Conservation (phyloP, 2,329 filamentous ascomycete genomes). For the Ophiostoma triangulosporum region DNA sequence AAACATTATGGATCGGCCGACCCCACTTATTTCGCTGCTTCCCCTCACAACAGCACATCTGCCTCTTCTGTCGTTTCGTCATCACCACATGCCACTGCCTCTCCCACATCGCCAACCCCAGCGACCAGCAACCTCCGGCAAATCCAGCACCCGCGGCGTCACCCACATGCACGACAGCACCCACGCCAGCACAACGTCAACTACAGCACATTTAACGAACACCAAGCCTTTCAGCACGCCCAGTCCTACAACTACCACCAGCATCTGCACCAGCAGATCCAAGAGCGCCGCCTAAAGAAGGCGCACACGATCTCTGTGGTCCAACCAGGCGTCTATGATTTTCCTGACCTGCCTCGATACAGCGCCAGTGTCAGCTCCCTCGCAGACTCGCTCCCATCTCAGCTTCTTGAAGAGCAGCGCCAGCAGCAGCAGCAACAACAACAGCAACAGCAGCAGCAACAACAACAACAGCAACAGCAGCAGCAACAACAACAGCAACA, state of each 20-base stretch:
- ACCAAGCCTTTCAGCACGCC: not conserved
- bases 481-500: not conserved
- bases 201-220: not conserved
- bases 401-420: not conserved
- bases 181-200: slow-evolving; percentile 1
- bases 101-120: not conserved
- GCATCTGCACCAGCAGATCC: slow-evolving; percentile 10
- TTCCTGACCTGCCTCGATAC: not conserved
- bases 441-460: not conserved
- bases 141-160: not conserved
- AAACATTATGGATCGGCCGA: not conserved
- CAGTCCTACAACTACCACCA: slow-evolving; percentile 12
- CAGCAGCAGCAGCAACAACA: not conserved
- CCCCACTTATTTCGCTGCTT: slow-evolving; percentile 1
- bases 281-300: slow-evolving; percentile 1
- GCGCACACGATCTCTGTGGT: not conserved
- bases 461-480: not conserved
- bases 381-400: not conserved
- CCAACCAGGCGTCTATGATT: not conserved
- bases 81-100: not conserved
- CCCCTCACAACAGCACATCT: not conserved
- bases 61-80: slow-evolving; percentile 1
- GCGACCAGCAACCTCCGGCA: not conserved
- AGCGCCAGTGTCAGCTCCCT: not conserved
- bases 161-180: slow-evolving; percentile 1